Conservation (phyloP, 495 filamentous ascomycete species). For the Neurospora discreta region DNA sequence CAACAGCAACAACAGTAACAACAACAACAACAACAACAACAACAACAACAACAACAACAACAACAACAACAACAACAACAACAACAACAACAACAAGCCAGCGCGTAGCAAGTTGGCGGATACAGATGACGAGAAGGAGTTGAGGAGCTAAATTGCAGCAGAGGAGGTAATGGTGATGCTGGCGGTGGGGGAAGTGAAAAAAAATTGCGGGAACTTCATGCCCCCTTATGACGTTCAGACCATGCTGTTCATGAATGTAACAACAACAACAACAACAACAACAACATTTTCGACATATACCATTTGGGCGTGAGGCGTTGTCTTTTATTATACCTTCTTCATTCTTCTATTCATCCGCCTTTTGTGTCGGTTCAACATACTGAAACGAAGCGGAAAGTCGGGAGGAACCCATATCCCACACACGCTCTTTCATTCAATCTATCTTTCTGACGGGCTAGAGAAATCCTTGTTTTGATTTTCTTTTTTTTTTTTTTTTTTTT, state of each 20-base stretch:
- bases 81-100: background rate
- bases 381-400: background rate
- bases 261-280: constrained; percentile 13
- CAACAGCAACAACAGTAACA: background rate
- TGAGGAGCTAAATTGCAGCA: background rate
- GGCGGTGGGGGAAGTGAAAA: constrained; percentile 5
- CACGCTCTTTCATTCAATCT: background rate
- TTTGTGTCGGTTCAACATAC: background rate
- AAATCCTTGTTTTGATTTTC: background rate
- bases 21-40: background rate
- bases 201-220: constrained; percentile 16
- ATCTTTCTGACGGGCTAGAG: background rate
- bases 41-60: background rate
- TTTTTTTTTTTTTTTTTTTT: too few relatives aligned
- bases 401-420: background rate
- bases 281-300: background rate
- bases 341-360: background rate
- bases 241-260: constrained; percentile 13
- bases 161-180: background rate
- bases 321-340: background rate
- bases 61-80: background rate
- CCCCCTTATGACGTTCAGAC: constrained; percentile 9
- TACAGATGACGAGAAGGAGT: background rate
- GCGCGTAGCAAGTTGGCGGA: background rate
- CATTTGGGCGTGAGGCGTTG: background rate